Evolutionary conservation across 2,329 filamentous ascomycete genomes (phyloP).

Genomic region (Whalleya microplaca): DNA sequence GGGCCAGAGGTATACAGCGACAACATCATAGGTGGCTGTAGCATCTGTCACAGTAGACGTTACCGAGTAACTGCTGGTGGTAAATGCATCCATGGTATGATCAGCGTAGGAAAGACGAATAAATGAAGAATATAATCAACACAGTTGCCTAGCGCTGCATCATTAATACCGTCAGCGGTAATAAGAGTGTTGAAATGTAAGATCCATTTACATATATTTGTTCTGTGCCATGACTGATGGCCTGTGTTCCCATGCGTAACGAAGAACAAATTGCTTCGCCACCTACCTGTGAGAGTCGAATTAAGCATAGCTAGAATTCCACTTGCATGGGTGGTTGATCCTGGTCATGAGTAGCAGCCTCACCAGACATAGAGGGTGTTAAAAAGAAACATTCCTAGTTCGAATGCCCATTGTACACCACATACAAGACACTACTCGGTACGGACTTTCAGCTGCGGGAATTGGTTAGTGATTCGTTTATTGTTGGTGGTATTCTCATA

Average conservation of each 20-base stretch:
- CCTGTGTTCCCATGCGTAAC: not conserved
- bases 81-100: not conserved
- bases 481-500: no score
- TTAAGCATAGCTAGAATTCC: not conserved
- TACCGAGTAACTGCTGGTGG: no score
- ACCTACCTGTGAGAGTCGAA: not conserved
- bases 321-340: not conserved
- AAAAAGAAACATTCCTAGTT: not conserved
- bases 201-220: not conserved
- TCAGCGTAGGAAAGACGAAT: no score
- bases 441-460: not conserved
- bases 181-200: not conserved
- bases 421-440: not conserved
- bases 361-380: not conserved
- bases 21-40: not conserved
- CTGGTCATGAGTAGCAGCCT: not conserved
- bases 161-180: not conserved
- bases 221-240: not conserved
- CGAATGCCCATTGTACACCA: not conserved
- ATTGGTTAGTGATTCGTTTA: not conserved
- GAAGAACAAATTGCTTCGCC: not conserved
- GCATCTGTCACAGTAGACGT: not conserved
- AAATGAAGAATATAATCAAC: no score
- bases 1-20: not conserved
- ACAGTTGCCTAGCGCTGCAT: not conserved